Conservation (phyloP, 176 grass and related monocot genomes). For the Raddia guianensis region DNA sequence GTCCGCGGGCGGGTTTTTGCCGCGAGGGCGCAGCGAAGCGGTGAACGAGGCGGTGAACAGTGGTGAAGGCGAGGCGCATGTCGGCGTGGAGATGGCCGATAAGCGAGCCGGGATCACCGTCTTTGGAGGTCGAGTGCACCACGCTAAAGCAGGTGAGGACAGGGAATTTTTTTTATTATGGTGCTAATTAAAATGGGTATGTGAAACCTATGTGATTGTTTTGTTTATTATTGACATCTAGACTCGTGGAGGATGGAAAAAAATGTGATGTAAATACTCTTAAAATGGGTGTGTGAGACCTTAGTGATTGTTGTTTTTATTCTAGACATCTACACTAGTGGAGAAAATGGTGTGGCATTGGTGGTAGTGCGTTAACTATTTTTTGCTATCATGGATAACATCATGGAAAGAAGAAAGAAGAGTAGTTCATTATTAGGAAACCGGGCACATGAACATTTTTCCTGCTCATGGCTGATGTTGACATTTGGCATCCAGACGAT, state of each 20-base stretch:
- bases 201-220: background rate
- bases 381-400: background rate
- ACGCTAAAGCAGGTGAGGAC: constrained; percentile 67
- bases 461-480: background rate
- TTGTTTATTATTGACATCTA: background rate
- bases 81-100: constrained; percentile 53
- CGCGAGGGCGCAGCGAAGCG: constrained; percentile 63
- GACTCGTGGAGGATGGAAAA: too few relatives aligned
- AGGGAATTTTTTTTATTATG: background rate
- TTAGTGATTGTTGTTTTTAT: too few relatives aligned
- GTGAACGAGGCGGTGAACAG: constrained; percentile 47
- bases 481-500: background rate
- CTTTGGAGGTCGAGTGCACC: constrained; percentile 58
- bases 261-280: too few relatives aligned
- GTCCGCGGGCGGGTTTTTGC: background rate
- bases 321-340: too few relatives aligned
- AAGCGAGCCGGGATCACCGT: constrained; percentile 60
- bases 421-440: constrained; percentile 2
- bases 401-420: background rate
- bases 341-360: constrained; percentile 29
- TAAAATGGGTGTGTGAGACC: too few relatives aligned
- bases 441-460: background rate
- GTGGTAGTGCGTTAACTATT: background rate
- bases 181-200: background rate
- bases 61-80: constrained; percentile 42